Evolutionary conservation across 768 basidiomycete species (phyloP), one percentile per base, ranked within the genome.

Genomic region (Hypholoma fasciculare): DNA sequence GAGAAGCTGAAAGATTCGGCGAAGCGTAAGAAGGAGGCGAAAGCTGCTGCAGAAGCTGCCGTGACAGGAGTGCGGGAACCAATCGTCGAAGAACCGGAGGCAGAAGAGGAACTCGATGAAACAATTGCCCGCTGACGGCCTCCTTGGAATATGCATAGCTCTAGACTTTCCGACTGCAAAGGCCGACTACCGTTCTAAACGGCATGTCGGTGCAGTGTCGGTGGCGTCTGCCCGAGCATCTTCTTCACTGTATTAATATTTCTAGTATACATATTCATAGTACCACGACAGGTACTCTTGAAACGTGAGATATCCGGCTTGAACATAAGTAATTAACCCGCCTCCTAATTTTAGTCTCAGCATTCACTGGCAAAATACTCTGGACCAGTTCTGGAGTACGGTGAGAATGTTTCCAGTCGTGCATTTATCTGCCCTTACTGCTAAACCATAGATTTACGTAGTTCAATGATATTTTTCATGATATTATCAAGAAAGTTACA

Each of bases 1-100:
- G 90, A 91, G 69, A 93, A 92, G 70, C 76, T 94, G 56, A 94
- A 94, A 69, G 93, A 94, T 66, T 89, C 89, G 26, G 89, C 91
- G 7, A 92, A 87, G 71, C 85, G 89, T 59, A 93, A 94, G 75
- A 90, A 92, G 69, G 89, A 90, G 66, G 87, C 86, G 13, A 85
- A 84, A 53, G 82, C 78, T 1, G 82, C 81, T 8, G 78, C 80
- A 16, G 81, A 78, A 19, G 76, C 74, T 16, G 69, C 78, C 64
- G 72, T 74, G 39, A 63, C 76, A 20, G 71, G 74, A 30, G 78
- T 87, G 42, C 78, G 83, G 60, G 88, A 91, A 57, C 80, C 82
- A 50, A 94, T 94, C 54, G 82, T 87, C 3, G 92, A 94, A 64
- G 87, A 85, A 67, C 87, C 81, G n/a, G 80, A 82, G 65, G 78